Evolutionary conservation across 805 yeast species (phyloP).

Genomic region (Candida vartiovaarae): DNA sequence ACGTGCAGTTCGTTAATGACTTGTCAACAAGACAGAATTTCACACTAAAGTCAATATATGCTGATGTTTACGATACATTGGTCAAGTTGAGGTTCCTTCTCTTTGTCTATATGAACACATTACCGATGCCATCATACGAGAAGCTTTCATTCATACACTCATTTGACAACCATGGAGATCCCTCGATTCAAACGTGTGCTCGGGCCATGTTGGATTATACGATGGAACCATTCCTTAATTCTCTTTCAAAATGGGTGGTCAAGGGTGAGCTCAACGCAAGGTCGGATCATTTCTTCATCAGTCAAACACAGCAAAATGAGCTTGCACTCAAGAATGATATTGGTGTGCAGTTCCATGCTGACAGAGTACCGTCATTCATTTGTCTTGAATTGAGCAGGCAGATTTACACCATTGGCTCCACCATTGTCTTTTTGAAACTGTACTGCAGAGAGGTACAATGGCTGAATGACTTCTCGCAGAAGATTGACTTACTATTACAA

Average conservation of each 20-base stretch:
- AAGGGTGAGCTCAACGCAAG: conserved; percentile 54
- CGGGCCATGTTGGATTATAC: conserved; percentile 36
- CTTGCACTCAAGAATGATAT: not conserved
- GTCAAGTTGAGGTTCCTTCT: conserved; percentile 51
- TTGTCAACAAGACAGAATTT: conserved; percentile 33
- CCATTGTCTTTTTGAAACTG: conserved; percentile 53
- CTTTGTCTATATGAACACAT: conserved; percentile 32
- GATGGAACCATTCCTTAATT: conserved; percentile 52
- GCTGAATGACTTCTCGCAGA: conserved; percentile 33
- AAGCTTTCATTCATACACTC: conserved; percentile 47
- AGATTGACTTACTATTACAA: conserved; percentile 23
- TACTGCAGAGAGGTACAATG: conserved; percentile 66
- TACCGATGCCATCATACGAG: conserved; percentile 35
- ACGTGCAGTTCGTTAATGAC: conserved; percentile 36
- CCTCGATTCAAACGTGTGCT: conserved; percentile 37
- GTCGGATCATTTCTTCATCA: conserved; percentile 48
- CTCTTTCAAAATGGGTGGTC: conserved; percentile 59
- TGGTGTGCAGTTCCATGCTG: conserved; percentile 11
- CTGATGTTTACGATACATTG: conserved; percentile 42
- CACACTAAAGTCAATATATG: conserved; percentile 25
- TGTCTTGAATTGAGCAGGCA: conserved; percentile 32
- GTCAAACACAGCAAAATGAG: not conserved
- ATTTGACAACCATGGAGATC: conserved; percentile 60
- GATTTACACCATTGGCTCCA: conserved; percentile 65
- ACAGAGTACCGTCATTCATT: conserved; percentile 41